Conservation (phyloP, 129 eudicot species). For the Flaveria ramosissima region DNA sequence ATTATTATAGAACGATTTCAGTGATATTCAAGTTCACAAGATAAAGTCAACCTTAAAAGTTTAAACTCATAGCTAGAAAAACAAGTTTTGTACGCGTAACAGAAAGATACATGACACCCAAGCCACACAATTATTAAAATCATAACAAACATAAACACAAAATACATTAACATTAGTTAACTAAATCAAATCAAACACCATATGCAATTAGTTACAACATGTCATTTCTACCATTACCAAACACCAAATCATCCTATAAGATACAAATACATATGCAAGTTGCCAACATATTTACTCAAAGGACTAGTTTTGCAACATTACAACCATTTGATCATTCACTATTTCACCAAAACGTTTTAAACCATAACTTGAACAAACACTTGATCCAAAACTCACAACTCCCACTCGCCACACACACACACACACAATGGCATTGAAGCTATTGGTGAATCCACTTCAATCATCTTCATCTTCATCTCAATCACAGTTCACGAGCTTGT, state of each 20-base stretch:
- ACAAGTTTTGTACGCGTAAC: too few relatives aligned
- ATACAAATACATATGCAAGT: not conserved
- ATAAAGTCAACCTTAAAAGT: too few relatives aligned
- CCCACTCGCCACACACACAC: slow-evolving; percentile 58
- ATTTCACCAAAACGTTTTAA: slow-evolving; percentile 6
- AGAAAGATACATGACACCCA: too few relatives aligned
- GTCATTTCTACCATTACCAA: too few relatives aligned
- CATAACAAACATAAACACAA: too few relatives aligned
- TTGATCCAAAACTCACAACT: slow-evolving; percentile 33
- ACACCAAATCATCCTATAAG: not conserved
- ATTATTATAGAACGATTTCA: too few relatives aligned
- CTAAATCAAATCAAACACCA: too few relatives aligned
- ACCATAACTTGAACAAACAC: slow-evolving; percentile 24
- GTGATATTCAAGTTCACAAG: too few relatives aligned
- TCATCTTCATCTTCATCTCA: slow-evolving; percentile 36
- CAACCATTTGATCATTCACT: not conserved
- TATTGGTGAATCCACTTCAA: slow-evolving; percentile 35
- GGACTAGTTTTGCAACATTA: slow-evolving; percentile 13
- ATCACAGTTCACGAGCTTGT: slow-evolving; percentile 38
- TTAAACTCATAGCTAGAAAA: too few relatives aligned
- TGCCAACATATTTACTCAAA: not conserved
- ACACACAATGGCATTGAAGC: slow-evolving; percentile 56
- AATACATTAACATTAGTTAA: too few relatives aligned
- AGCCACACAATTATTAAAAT: too few relatives aligned
- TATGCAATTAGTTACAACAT: too few relatives aligned